phyloP scores from a whole-genome alignment of 2,329 filamentous ascomycete species.

The Monosporascus cannonballus region DNA sequence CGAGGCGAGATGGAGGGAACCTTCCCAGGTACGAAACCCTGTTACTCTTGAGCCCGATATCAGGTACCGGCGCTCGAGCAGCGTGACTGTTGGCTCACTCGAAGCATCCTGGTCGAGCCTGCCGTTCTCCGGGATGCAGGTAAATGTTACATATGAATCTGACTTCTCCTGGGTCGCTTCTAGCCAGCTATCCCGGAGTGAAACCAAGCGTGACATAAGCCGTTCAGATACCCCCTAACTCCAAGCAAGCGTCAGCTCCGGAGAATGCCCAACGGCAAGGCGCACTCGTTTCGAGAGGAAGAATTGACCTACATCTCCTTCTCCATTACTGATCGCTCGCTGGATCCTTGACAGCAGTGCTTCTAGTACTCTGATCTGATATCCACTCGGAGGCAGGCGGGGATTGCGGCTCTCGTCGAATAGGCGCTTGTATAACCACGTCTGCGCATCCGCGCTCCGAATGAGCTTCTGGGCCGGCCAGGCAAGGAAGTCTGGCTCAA shows the following conservation, averaged over 20 bases:
- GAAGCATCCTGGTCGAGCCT: constrained; percentile 1
- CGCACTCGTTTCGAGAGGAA: background rate
- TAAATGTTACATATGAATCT: constrained; percentile 59
- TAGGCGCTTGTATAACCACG: constrained; percentile 45
- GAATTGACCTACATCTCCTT: constrained; percentile 45
- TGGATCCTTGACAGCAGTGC: constrained; percentile 51
- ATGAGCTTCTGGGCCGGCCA: constrained; percentile 24
- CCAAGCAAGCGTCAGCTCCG: constrained; percentile 9
- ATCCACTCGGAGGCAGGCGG: constrained; percentile 49
- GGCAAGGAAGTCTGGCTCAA: constrained; percentile 26
- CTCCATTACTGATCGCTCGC: constrained; percentile 49
- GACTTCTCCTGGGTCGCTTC: constrained; percentile 49
- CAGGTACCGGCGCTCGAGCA: constrained; percentile 48
- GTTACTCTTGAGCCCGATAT: constrained; percentile 55
- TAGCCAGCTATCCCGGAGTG: constrained; percentile 40
- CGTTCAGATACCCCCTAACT: constrained; percentile 56
- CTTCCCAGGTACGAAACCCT: constrained; percentile 65
- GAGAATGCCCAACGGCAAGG: too few relatives aligned
- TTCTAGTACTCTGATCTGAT: constrained; percentile 56
- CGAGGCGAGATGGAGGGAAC: constrained; percentile 55
- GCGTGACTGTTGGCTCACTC: constrained; percentile 37
- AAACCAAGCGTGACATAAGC: constrained; percentile 49
- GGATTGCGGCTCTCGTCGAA: constrained; percentile 44
- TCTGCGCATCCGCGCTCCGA: constrained; percentile 19
- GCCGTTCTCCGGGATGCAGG: constrained; percentile 25